Evolutionary conservation across 2,329 filamentous ascomycete species (phyloP).

Genomic region (Elsinoe fawcettii): DNA sequence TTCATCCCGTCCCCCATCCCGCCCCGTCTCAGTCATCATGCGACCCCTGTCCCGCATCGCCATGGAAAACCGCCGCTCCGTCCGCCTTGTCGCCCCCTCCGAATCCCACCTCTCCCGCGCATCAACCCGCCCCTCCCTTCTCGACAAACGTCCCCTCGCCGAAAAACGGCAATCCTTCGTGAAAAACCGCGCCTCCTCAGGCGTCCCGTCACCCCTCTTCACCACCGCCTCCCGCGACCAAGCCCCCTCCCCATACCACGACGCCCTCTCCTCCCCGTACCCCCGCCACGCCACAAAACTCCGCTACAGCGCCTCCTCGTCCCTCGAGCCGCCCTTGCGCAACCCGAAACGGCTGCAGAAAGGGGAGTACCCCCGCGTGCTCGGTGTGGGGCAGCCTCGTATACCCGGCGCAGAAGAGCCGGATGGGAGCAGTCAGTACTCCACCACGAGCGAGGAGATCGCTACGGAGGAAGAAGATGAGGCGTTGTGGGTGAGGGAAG

Average conservation of each 20-base stretch:
- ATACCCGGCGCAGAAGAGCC: background rate
- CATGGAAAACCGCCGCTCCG: conserved; percentile 32
- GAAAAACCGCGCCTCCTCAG: conserved; percentile 33
- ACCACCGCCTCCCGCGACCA: conserved; percentile 24
- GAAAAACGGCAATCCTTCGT: conserved; percentile 38
- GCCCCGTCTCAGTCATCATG: conserved; percentile 22
- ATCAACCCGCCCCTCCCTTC: conserved; percentile 16
- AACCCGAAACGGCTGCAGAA: conserved; percentile 24
- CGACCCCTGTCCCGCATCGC: conserved; percentile 23
- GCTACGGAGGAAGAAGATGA: conserved; percentile 22
- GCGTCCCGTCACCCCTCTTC: conserved; percentile 34
- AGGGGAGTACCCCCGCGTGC: background rate
- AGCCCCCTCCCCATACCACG: background rate
- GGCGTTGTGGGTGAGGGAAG: conserved; percentile 17
- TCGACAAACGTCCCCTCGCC: conserved; percentile 32
- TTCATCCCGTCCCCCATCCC: conserved; percentile 19
- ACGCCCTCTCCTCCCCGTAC: background rate
- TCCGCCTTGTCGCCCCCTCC: conserved; percentile 33
- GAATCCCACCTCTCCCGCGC: conserved; percentile 19
- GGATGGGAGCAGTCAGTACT: conserved; percentile 2
- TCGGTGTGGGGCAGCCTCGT: background rate
- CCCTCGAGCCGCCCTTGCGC: conserved; percentile 24
- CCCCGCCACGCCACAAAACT: conserved; percentile 7
- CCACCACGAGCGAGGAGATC: conserved; percentile 18
- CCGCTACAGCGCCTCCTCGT: conserved; percentile 25